Evolutionary conservation across 306 rosid species (phyloP).

Genomic region (Cucurbita ficifolia): DNA sequence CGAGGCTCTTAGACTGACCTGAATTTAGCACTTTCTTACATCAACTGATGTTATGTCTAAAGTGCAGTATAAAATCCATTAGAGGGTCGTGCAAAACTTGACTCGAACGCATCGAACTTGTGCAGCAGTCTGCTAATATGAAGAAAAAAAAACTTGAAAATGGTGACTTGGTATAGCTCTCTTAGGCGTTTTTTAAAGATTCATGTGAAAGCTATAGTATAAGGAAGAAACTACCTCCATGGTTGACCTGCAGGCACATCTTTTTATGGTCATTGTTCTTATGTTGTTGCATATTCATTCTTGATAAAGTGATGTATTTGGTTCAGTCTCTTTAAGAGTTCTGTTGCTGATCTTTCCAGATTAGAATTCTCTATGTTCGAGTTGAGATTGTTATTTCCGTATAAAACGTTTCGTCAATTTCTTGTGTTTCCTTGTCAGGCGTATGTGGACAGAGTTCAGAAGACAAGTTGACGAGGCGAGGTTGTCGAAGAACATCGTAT

Average conservation of each 20-base stretch:
- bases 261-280: background rate
- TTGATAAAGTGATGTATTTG: background rate
- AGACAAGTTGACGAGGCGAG: background rate
- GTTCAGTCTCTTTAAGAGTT: background rate
- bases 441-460: constrained; percentile 3
- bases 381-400: background rate
- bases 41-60: background rate
- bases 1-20: background rate
- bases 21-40: background rate
- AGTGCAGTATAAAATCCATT: background rate
- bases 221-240: background rate
- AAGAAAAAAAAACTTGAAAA: background rate
- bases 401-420: background rate
- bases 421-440: background rate
- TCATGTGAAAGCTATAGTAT: background rate
- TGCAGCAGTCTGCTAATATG: background rate
- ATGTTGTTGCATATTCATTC: background rate
- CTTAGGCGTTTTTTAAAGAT: background rate
- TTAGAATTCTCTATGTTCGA: background rate
- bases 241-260: background rate
- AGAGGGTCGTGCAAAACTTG: background rate
- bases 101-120: background rate
- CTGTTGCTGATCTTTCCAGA: background rate
- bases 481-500: background rate
- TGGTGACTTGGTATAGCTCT: background rate